These are phyloP conservation scores for Russula sp. DNA, from an alignment of 768 basidiomycete species.

Conservation along the genomic window DNA sequence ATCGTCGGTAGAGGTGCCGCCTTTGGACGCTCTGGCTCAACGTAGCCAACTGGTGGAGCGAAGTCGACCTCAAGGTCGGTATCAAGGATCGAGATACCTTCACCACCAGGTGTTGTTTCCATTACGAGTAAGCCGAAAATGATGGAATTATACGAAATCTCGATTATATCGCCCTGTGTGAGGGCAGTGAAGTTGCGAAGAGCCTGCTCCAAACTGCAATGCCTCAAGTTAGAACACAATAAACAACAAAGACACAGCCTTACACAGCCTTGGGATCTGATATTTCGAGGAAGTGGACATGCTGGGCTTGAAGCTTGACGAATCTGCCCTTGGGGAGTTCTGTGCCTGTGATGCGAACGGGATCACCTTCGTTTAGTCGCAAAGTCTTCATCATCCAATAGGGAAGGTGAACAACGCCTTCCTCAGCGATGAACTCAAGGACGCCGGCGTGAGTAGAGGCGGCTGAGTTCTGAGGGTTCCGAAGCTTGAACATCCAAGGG, in stretches of 20 bases:
- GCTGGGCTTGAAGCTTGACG: constrained; percentile 95
- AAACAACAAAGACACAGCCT: constrained; percentile 31
- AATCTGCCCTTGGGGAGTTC: constrained; percentile 89
- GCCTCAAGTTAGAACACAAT: background rate
- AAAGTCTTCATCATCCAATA: constrained; percentile 99
- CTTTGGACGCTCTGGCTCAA: constrained; percentile 86
- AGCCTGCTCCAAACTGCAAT: constrained; percentile 81
- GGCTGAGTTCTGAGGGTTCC: constrained; percentile 80
- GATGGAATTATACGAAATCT: constrained; percentile 95
- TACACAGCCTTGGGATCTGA: constrained; percentile 98
- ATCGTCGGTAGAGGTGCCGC: constrained; percentile 81
- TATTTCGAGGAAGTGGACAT: constrained; percentile 91
- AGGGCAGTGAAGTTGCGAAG: constrained; percentile 88
- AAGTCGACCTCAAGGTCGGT: constrained; percentile 99
- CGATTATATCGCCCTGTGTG: constrained; percentile 95
- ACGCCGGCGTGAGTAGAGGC: constrained; percentile 95
- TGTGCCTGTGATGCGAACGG: constrained; percentile 85
- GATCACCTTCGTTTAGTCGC: constrained; percentile 88
- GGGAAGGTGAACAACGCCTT: constrained; percentile 91
- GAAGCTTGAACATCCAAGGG: constrained; percentile 96
- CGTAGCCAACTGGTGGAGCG: constrained; percentile 86
- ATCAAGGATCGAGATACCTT: constrained; percentile 85
- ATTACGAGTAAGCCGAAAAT: constrained; percentile 93
- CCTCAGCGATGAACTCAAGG: constrained; percentile 96
- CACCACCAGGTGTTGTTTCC: constrained; percentile 83